Evolutionary conservation across 805 yeast genomes (phyloP), one percentile per base, ranked within the genome.

Genomic region (Candida corydali): DNA sequence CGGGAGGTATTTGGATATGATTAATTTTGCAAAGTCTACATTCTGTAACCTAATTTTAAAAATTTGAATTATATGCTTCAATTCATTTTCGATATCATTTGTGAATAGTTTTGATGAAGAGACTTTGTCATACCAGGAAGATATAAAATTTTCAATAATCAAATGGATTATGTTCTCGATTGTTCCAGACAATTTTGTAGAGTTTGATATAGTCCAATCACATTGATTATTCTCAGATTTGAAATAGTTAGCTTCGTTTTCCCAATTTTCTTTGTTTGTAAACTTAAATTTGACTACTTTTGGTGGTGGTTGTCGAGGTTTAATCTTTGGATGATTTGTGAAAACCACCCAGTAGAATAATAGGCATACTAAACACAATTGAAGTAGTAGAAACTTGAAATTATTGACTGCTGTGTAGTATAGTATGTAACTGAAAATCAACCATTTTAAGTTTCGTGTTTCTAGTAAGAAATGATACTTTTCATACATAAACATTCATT

Each of bases 1-100:
- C 0, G 96, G 96, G 5, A 85, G 38, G 0, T 85, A 24, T 30
- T 70, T 69, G 20, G 76, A 59, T 1, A 86, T 79, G 3, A 83
- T 41, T 20, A 86, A 51, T 28, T 70, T 69, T 1, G 87, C 67
- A 15, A 75, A 57, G 48, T 86, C 86, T 1, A 78, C 39, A 0
- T 51, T 47, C 0, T 42, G 50, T 1, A 80, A 39, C 20, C 82
- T 56, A 3, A 44, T 40, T 17, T 70, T 69, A 6, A 87, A 35
- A 14, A 58, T 58, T 7, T 43, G 46, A 1, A 78, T 50, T 0
- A 73, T 71, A 2, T 43, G 34, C 7, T 70, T 59, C 20, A 82
- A 55, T 36, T 76, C 73, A 2, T 50, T 32, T 29, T 63, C 66
- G 6, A 82, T 57, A 19, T 68, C 65, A 9, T 67, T 63, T 29